Conservation (phyloP, 768 basidiomycete species). For the Rhizopogon roseolus region DNA sequence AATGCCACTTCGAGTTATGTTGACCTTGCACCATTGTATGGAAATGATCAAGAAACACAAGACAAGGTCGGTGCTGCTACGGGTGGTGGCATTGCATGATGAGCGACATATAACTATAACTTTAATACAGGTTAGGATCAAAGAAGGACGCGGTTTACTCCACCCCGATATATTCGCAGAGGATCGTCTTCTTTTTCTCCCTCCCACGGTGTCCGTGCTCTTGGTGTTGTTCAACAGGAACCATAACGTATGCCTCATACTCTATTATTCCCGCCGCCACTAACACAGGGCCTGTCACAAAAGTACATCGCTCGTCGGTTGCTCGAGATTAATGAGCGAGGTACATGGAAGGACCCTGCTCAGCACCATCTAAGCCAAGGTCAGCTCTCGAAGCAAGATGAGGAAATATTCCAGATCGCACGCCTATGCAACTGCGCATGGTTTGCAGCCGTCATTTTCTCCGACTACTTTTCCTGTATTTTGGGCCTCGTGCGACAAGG, state of each 20-base stretch:
- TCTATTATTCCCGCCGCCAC: too few relatives aligned
- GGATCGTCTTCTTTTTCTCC: conserved; percentile 72
- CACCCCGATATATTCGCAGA: conserved; percentile 75
- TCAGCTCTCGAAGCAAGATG: conserved; percentile 50
- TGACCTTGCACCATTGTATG: conserved; percentile 81
- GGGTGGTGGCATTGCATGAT: conserved; percentile 10
- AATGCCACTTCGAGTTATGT: conserved; percentile 88
- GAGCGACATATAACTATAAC: background rate
- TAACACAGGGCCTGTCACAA: too few relatives aligned
- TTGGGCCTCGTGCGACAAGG: conserved; percentile 73
- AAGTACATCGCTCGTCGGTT: conserved; percentile 81
- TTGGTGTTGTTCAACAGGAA: conserved; percentile 80
- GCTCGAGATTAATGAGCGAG: conserved; percentile 77
- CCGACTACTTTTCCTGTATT: conserved; percentile 79
- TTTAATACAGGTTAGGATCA: conserved; percentile 33
- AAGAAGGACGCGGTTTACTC: conserved; percentile 65
- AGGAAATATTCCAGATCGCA: conserved; percentile 82
- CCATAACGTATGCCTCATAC: conserved; percentile 59
- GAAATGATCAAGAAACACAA: conserved; percentile 59
- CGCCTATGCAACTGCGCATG: conserved; percentile 75
- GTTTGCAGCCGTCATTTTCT: conserved; percentile 76
- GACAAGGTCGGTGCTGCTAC: conserved; percentile 36
- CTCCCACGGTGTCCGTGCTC: conserved; percentile 66
- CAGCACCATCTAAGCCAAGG: conserved; percentile 28
- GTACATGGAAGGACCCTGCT: conserved; percentile 53